A percentile compares a stretch with the other conserved stretches of the same genome.
Evolutionary conservation across 306 rosid genomes (phyloP).

Genomic region (Sphenostylis stenocarpa): DNA sequence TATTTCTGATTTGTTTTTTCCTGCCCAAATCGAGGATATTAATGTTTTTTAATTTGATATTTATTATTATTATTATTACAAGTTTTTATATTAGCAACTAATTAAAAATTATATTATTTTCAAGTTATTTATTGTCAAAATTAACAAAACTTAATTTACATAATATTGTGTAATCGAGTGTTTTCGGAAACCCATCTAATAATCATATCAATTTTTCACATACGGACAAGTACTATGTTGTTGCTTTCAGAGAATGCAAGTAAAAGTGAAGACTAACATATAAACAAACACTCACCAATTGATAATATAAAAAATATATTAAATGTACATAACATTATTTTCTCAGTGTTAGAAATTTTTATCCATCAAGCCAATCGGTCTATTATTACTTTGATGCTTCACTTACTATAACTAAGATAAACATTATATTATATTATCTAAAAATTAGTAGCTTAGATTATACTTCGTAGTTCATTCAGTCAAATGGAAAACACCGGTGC

Average conservation of each 20-base stretch:
- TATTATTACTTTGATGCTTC: not conserved
- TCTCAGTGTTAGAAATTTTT: not conserved
- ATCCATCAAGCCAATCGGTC: not conserved
- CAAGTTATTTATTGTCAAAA: too few relatives aligned
- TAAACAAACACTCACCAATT: not conserved
- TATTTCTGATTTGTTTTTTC: not conserved
- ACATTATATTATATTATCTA: not conserved
- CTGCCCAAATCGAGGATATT: not conserved
- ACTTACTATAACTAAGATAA: not conserved
- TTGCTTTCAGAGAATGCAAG: too few relatives aligned
- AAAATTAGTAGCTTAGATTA: too few relatives aligned
- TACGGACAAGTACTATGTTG: too few relatives aligned
- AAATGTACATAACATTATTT: not conserved
- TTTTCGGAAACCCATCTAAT: too few relatives aligned
- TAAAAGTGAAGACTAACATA: not conserved
- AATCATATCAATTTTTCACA: too few relatives aligned
- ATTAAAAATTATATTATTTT: not conserved
- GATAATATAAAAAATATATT: not conserved
- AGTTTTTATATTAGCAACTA: not conserved
- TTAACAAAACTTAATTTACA: too few relatives aligned
- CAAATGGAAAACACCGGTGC: not conserved
- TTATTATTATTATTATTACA: not conserved
- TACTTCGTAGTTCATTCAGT: not conserved
- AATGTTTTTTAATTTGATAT: not conserved
- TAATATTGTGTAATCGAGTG: too few relatives aligned